Base-by-base conservation (phyloP, 1,139 yeast species). In the Sugiyamaella pinicola region DNA sequence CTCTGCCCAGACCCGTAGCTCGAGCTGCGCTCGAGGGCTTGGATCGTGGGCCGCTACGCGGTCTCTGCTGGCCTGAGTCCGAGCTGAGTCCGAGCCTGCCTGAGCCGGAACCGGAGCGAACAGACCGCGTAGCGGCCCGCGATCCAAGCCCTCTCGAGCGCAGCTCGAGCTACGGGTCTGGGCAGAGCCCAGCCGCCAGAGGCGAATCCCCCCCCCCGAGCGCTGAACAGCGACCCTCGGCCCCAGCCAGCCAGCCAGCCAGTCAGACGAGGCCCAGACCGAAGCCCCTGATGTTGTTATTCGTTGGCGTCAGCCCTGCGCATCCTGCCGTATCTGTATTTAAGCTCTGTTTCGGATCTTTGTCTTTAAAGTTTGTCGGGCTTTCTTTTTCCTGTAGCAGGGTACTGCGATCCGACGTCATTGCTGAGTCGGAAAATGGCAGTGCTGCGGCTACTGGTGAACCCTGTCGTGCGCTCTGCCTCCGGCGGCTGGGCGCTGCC, bases 331-430 rank as follows among this genome's bases (percentile, higher is more conserved):
- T n/a, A 38, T 38, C 15, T 15, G 21, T 13, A 24, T 40, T 40
- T 40, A 40, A 40, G 22, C 44, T 40, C 44, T 40, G 44, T 40
- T 40, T 40, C 44, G 44, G 44, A 40, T 40, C 44, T 40, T 40
- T 40, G 44, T 40, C 17, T 28, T 40, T 13, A 12, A 21, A 22
- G 35, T 31, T 31, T 31, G 13, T 34, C 17, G 13, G 21, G 12
- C 10, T 40, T 40, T 33, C 44, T 40, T 40, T 40, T 40, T 40
- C 34, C n/a, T 10, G 44, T 12, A 5, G 21, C 8, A 17, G 17
- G 4, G 15, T 24, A 21, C 33, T 3, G 33, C n/a, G 12, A 10
- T 24, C 29, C 34, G 10, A 40, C 44, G 44, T 40, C 44, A 40
- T 40, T 5, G 19, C 8, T 13, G 26, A 8, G n/a, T 13, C 13